Evolutionary conservation across 2,329 filamentous ascomycete species (phyloP).

Genomic region (Aspergillus brasiliensis): DNA sequence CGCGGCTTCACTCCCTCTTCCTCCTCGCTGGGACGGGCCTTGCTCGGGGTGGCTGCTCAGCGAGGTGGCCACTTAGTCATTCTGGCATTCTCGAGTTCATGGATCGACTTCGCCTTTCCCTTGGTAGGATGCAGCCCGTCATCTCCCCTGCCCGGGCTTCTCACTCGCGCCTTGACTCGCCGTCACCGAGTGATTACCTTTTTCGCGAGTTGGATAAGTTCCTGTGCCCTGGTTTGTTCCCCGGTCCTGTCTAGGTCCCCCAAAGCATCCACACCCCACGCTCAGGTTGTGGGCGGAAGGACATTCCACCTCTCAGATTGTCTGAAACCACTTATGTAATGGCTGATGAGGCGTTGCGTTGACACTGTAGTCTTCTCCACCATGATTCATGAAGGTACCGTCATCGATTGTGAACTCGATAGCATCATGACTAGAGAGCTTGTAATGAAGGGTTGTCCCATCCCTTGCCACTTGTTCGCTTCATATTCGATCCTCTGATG

Average conservation of each 20-base stretch:
- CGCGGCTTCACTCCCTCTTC: not conserved
- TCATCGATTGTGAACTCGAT: not conserved
- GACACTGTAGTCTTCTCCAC: not conserved
- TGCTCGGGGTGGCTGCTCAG: not conserved
- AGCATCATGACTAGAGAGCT: not conserved
- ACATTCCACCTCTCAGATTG: not conserved
- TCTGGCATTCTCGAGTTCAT: not conserved
- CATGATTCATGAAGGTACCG: not conserved
- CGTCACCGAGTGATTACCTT: not conserved
- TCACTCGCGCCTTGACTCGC: not conserved
- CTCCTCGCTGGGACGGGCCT: not conserved
- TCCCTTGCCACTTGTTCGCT: not conserved
- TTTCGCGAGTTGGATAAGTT: not conserved
- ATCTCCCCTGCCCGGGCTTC: not conserved
- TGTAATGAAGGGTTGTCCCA: not conserved
- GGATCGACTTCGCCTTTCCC: not conserved
- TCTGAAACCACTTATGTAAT: not conserved
- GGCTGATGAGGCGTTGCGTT: not conserved
- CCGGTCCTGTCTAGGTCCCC: not conserved
- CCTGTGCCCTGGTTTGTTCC: not conserved
- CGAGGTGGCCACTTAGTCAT: constrained; percentile 3
- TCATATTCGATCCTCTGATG: not conserved
- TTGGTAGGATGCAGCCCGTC: not conserved
- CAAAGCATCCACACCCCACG: not conserved
- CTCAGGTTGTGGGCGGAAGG: not conserved